Percentiles rank a stretch among this genome's conserved stretches.
Evolutionary conservation across 345 rosid genomes (phyloP).

Genomic region (Firmiana major): DNA sequence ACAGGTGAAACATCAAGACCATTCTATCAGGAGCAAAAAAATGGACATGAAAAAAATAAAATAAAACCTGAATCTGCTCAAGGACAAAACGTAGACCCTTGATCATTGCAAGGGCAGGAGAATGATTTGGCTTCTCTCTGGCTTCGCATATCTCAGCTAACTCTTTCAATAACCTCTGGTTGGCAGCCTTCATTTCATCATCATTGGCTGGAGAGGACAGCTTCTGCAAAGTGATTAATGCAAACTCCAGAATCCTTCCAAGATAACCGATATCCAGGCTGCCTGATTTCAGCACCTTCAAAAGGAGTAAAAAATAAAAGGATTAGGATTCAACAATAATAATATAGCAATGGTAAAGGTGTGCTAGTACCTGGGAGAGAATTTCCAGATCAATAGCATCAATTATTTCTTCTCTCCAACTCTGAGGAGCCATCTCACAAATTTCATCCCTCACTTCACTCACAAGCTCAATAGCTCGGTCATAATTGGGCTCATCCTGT

Average conservation of each 20-base stretch:
- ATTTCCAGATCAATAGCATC: conserved; percentile 73
- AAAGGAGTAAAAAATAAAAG: background rate
- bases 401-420: conserved; percentile 74
- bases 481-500: conserved; percentile 55
- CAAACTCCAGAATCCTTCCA: conserved; percentile 70
- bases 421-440: conserved; percentile 71
- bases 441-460: conserved; percentile 89
- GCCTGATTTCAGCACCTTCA: conserved; percentile 72
- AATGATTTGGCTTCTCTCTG: conserved; percentile 36
- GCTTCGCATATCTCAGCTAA: conserved; percentile 52
- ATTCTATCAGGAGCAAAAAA: background rate
- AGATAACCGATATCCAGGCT: conserved; percentile 67
- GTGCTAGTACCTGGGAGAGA: conserved; percentile 59
- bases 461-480: conserved; percentile 63
- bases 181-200: conserved; percentile 48
- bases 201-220: conserved; percentile 77
- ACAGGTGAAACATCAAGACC: background rate
- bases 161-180: conserved; percentile 52
- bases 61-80: conserved; percentile 76
- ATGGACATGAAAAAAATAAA: background rate
- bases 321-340: background rate
- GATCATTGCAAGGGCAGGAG: conserved; percentile 58
- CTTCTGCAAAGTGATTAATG: conserved; percentile 68
- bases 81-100: conserved; percentile 80
- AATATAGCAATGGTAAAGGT: background rate